Percentiles rank a stretch among this genome's conserved stretches.
Evolutionary conservation across 2,329 filamentous ascomycete species (phyloP).

Genomic region (Aspergillus sp.): DNA sequence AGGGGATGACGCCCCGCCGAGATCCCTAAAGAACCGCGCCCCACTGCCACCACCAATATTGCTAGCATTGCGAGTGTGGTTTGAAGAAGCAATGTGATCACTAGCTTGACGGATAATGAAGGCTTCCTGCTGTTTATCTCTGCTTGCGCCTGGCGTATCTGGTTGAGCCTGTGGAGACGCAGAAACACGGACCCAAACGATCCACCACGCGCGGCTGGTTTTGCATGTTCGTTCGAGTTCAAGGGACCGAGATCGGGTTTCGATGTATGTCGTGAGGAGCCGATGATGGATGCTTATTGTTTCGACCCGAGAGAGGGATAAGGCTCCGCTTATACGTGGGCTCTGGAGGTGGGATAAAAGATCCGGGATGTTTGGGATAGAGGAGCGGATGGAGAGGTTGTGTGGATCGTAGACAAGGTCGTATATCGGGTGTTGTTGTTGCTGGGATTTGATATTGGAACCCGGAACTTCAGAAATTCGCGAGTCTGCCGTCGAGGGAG

Average conservation of each 20-base stretch:
- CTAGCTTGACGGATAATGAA: conserved; percentile 48
- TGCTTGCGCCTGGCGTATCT: conserved; percentile 10
- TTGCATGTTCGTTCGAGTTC: conserved; percentile 64
- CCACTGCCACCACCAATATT: conserved; percentile 24
- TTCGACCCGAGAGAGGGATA: conserved; percentile 56
- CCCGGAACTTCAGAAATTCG: conserved; percentile 35
- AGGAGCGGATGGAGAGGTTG: conserved; percentile 59
- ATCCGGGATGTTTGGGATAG: conserved; percentile 64
- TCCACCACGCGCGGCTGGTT: conserved; percentile 66
- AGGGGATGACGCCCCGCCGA: conserved; percentile 36
- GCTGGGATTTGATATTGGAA: conserved; percentile 33
- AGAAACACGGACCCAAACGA: conserved; percentile 61
- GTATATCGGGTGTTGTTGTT: conserved; percentile 50
- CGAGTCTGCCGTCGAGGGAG: conserved; percentile 40
- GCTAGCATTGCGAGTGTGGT: conserved; percentile 28
- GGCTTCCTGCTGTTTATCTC: conserved; percentile 37
- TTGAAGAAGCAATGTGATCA: conserved; percentile 34
- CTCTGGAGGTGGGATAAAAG: conserved; percentile 36
- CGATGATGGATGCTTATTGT: conserved; percentile 63
- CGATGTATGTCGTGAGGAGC: conserved; percentile 57
- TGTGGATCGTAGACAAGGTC: conserved; percentile 62
- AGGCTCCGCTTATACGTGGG: conserved; percentile 3
- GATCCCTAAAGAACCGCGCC: conserved; percentile 40
- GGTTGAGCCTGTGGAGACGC: conserved; percentile 1
- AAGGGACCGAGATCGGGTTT: conserved; percentile 46